Conservation (phyloP, 257 asterid species). For the Fraxinus pennsylvanica region DNA sequence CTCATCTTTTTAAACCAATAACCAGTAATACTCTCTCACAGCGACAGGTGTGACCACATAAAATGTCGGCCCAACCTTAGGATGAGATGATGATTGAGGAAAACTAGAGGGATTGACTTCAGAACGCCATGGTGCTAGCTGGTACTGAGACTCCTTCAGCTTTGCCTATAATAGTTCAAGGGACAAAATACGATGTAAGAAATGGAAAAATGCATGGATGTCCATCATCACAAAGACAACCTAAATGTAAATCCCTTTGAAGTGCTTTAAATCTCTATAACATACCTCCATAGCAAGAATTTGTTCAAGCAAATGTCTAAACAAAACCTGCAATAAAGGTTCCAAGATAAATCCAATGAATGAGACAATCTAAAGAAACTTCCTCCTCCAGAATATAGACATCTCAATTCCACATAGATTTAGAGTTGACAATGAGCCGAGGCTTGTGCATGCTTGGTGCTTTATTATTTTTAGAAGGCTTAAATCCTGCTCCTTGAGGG, state of each 20-base stretch:
- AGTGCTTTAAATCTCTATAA: conserved; percentile 21
- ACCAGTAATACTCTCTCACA: neutral
- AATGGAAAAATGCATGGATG: conserved; percentile 15
- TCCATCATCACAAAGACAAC: conserved; percentile 21
- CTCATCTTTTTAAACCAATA: neutral
- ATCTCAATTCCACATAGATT: conserved; percentile 17
- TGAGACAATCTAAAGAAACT: conserved; percentile 21
- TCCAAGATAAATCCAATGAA: conserved; percentile 18
- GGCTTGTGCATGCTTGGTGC: conserved; percentile 15
- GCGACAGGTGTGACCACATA: conserved; percentile 19
- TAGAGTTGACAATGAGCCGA: conserved; percentile 14
- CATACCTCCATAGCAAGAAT: conserved; percentile 91
- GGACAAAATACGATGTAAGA: conserved; percentile 18
- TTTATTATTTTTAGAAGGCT: conserved; percentile 5
- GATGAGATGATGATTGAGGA: conserved; percentile 56
- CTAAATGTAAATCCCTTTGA: conserved; percentile 12
- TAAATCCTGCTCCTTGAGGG: neutral
- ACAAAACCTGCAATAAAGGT: conserved; percentile 70
- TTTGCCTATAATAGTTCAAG: conserved; percentile 59
- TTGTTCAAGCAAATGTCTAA: conserved; percentile 94
- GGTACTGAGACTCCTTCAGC: conserved; percentile 89
- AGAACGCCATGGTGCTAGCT: conserved; percentile 86
- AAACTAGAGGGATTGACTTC: conserved; percentile 57
- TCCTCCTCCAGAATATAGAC: conserved; percentile 10
- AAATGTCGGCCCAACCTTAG: conserved; percentile 51